Percentiles rank a stretch among this genome's conserved stretches.
Evolutionary conservation across 441 rosid species (phyloP).

Genomic region (Adansonia gregorii): DNA sequence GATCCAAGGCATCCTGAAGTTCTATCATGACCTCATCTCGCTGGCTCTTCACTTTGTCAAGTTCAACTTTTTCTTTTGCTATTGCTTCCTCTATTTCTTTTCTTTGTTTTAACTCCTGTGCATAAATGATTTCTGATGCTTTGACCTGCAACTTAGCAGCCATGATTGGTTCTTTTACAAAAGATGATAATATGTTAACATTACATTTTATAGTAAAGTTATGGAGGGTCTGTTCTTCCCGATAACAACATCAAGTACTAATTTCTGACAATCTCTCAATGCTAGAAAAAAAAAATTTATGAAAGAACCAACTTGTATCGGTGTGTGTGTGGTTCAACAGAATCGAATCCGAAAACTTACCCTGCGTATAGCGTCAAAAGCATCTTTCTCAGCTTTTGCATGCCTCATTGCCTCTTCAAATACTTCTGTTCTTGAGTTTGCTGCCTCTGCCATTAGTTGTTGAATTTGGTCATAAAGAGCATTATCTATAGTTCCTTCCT

Average conservation of each 20-base stretch:
- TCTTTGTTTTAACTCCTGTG: slow-evolving; percentile 67
- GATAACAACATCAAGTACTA: slow-evolving; percentile 1
- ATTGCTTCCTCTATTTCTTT: slow-evolving; percentile 66
- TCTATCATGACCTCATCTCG: slow-evolving; percentile 54
- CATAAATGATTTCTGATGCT: slow-evolving; percentile 61
- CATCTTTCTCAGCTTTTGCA: slow-evolving; percentile 70
- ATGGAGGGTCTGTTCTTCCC: not conserved
- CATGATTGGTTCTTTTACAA: slow-evolving; percentile 22
- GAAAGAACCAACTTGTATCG: not conserved
- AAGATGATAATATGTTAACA: slow-evolving; percentile 25
- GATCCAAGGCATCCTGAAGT: slow-evolving; percentile 50
- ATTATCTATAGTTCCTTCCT: slow-evolving; percentile 64
- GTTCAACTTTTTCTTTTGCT: slow-evolving; percentile 57
- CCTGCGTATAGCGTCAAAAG: slow-evolving; percentile 67
- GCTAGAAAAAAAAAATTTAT: not conserved
- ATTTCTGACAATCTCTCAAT: slow-evolving; percentile 13
- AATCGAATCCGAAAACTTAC: slow-evolving; percentile 39
- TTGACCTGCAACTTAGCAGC: slow-evolving; percentile 55
- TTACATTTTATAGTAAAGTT: not conserved
- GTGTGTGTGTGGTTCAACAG: not conserved
- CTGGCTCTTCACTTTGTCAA: slow-evolving; percentile 53
- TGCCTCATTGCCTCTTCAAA: slow-evolving; percentile 63
- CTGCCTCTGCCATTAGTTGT: slow-evolving; percentile 63
- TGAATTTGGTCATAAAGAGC: slow-evolving; percentile 53
- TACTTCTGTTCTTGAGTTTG: slow-evolving; percentile 60